A percentile compares a stretch with the other conserved stretches of the same genome.
Evolutionary conservation across 257 asterid genomes (phyloP).

Genomic region (Buddleja alternifolia): DNA sequence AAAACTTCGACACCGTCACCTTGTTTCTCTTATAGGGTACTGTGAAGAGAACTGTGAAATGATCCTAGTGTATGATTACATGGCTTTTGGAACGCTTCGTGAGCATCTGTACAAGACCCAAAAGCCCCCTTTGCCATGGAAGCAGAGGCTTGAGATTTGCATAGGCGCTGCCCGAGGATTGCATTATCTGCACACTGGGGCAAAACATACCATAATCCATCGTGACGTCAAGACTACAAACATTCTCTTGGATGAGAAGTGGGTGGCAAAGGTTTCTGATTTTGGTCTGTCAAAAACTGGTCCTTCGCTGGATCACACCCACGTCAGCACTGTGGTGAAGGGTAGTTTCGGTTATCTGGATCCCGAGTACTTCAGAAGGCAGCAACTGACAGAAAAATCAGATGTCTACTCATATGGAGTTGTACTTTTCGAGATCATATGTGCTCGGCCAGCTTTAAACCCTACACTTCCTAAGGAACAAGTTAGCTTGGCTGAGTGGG

Average conservation of each 20-base stretch:
- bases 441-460: slow-evolving; percentile 86
- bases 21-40: slow-evolving; percentile 82
- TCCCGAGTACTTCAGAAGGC: slow-evolving; percentile 88
- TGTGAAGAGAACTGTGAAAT: slow-evolving; percentile 91
- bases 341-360: slow-evolving; percentile 89
- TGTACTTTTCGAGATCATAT: slow-evolving; percentile 75
- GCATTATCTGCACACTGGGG: slow-evolving; percentile 91
- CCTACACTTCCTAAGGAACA: slow-evolving; percentile 86
- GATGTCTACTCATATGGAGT: slow-evolving; percentile 85
- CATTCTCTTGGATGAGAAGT: slow-evolving; percentile 85
- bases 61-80: slow-evolving; percentile 89
- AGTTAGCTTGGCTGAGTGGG: slow-evolving; percentile 95
- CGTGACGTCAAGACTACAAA: slow-evolving; percentile 95
- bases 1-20: slow-evolving; percentile 90
- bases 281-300: slow-evolving; percentile 90
- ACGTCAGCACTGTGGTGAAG: slow-evolving; percentile 90
- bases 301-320: slow-evolving; percentile 84
- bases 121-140: slow-evolving; percentile 87
- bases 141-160: slow-evolving; percentile 89
- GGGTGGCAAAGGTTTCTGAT: slow-evolving; percentile 93
- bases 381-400: slow-evolving; percentile 83
- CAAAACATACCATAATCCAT: slow-evolving; percentile 85
- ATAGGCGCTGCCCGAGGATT: slow-evolving; percentile 90
- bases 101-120: slow-evolving; percentile 91
- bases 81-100: slow-evolving; percentile 88